These are phyloP conservation scores for Solanum chilense DNA, from an alignment of 257 asterid genomes.

Conservation along the genomic window DNA sequence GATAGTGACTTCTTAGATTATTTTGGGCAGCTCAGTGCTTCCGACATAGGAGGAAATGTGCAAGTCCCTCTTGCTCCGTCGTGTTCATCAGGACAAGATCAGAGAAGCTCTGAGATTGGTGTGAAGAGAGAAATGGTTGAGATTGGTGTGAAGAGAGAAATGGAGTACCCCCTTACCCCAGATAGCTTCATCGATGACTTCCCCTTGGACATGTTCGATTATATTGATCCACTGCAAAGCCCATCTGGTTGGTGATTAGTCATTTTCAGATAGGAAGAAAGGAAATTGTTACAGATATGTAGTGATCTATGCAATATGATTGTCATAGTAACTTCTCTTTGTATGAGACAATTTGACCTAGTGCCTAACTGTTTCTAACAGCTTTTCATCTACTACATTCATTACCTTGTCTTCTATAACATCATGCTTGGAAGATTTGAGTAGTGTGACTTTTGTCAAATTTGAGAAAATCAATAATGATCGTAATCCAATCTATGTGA, in stretches of 20 bases:
- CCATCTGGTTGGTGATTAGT: slow-evolving; percentile 49
- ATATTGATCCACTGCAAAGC: slow-evolving; percentile 54
- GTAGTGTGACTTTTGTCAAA: neutral
- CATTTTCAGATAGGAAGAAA: neutral
- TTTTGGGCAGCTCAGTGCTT: slow-evolving; percentile 22
- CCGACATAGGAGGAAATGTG: slow-evolving; percentile 24
- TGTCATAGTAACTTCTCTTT: neutral
- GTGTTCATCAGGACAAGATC: slow-evolving; percentile 13
- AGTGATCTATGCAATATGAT: neutral
- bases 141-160: slow-evolving; percentile 6
- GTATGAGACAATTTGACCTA: neutral
- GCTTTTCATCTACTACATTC: neutral
- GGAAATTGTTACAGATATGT: neutral
- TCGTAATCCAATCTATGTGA: neutral
- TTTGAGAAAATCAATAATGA: neutral
- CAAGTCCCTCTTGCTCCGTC: slow-evolving; percentile 20
- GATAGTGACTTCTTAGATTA: slow-evolving; percentile 36
- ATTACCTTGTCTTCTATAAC: neutral
- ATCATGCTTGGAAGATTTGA: neutral
- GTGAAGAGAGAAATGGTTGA: slow-evolving; percentile 7
- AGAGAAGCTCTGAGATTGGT: slow-evolving; percentile 1
- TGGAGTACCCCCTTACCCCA: slow-evolving; percentile 12
- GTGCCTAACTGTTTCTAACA: neutral
- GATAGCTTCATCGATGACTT: slow-evolving; percentile 52
- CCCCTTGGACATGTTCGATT: slow-evolving; percentile 62